These are phyloP conservation scores for Calonectria pauciramosa DNA, from an alignment of 2,329 filamentous ascomycete genomes.

Conservation along the genomic window DNA sequence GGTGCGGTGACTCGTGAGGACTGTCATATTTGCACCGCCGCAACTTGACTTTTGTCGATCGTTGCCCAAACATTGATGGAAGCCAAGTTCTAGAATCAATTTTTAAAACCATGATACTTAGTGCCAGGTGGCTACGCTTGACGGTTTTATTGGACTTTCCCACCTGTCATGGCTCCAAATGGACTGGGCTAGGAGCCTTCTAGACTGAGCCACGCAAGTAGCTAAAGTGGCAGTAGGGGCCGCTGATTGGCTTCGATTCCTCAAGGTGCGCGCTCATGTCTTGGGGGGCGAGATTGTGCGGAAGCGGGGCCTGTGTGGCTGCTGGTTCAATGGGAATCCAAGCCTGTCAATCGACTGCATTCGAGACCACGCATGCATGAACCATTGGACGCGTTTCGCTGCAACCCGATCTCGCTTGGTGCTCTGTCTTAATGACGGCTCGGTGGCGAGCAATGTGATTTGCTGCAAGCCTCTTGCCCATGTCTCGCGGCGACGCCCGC, in stretches of 20 bases:
- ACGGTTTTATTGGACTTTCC: neutral
- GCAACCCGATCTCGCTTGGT: neutral
- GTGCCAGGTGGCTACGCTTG: neutral
- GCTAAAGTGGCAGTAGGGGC: no score
- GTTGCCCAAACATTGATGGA: neutral
- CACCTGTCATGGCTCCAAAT: neutral
- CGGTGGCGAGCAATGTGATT: neutral
- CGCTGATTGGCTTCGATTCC: neutral
- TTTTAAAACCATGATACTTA: neutral
- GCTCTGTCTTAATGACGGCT: no score
- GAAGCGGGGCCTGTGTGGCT: neutral
- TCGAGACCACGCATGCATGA: conserved; percentile 1
- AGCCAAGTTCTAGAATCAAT: neutral
- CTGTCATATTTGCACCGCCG: neutral
- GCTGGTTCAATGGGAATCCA: neutral
- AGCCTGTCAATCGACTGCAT: neutral
- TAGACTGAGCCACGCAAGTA: conserved; percentile 2
- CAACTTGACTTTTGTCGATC: neutral
- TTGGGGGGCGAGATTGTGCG: neutral
- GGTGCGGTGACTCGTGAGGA: neutral
- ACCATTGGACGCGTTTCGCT: neutral
- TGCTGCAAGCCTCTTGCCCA: neutral
- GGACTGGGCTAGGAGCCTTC: neutral
- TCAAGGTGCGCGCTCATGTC: neutral
- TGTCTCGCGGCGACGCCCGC: neutral